Conservation (phyloP, 148 eudicot genomes). For the Camellia sinensis region DNA sequence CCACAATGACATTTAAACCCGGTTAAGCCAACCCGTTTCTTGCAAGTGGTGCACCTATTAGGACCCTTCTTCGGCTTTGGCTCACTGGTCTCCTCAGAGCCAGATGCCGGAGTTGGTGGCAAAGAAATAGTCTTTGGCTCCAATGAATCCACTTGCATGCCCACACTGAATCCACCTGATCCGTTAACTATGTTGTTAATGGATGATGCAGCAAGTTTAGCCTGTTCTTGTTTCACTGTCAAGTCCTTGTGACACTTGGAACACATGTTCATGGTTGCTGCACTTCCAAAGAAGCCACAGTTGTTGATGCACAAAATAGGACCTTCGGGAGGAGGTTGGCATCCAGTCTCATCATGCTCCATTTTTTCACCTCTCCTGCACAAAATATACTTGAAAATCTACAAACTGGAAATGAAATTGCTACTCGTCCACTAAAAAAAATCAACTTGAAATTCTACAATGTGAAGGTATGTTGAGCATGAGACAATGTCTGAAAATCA, state of each 20-base stretch:
- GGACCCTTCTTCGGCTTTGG: constrained; percentile 48
- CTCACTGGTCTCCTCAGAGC: constrained; percentile 25
- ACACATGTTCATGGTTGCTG: constrained; percentile 78
- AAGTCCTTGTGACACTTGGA: constrained; percentile 82
- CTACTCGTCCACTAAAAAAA: too few relatives aligned
- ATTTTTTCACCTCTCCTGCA: constrained; percentile 37
- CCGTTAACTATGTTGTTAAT: constrained; percentile 65
- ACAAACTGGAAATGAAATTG: neutral
- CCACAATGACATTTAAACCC: constrained; percentile 73
- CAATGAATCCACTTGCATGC: constrained; percentile 31
- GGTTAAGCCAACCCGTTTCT: constrained; percentile 65
- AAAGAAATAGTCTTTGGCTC: constrained; percentile 29
- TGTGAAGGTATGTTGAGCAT: neutral
- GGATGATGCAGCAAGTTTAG: constrained; percentile 64
- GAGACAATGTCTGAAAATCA: too few relatives aligned
- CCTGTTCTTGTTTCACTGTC: constrained; percentile 62
- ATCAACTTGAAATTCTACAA: neutral
- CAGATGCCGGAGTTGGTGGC: constrained; percentile 29
- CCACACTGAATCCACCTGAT: constrained; percentile 27
- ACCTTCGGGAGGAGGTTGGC: constrained; percentile 58
- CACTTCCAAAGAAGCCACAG: constrained; percentile 88
- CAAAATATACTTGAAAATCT: neutral
- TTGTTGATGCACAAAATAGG: constrained; percentile 64
- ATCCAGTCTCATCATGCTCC: constrained; percentile 65
- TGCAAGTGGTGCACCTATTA: constrained; percentile 55